A percentile compares a stretch with the other conserved stretches of the same genome.
These are phyloP conservation scores for Naegleria gruberi DNA, from an alignment of 208 protist genomes.

Conservation along the genomic window DNA sequence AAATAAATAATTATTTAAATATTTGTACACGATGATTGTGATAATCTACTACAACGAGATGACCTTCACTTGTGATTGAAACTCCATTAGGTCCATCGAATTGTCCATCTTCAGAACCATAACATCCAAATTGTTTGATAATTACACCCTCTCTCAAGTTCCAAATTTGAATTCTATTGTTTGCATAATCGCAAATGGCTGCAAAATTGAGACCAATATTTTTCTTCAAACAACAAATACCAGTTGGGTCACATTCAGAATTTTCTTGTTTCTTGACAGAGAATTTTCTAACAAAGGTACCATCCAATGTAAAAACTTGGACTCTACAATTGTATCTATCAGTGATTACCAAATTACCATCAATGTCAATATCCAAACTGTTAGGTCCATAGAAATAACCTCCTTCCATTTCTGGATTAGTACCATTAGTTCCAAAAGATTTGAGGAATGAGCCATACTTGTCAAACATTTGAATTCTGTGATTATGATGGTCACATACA, in stretches of 20 bases:
- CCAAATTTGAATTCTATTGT: conserved; percentile 8
- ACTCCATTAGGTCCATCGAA: not conserved
- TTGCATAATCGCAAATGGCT: not conserved
- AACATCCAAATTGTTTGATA: not conserved
- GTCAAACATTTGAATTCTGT: not conserved
- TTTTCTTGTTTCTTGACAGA: not conserved
- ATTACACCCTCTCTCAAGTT: not conserved
- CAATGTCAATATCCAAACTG: not conserved
- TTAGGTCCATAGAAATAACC: not conserved
- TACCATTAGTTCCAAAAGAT: not conserved
- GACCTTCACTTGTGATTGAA: not conserved
- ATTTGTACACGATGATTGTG: conserved; percentile 9
- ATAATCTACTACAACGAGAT: not conserved
- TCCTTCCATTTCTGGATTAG: not conserved
- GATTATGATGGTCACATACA: not conserved
- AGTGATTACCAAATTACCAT: not conserved
- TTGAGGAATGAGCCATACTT: not conserved
- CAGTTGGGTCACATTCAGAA: not conserved
- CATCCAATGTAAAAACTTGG: not conserved
- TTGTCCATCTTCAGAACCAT: not conserved
- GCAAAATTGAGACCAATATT: not conserved
- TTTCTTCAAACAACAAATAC: not conserved
- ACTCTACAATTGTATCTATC: not conserved
- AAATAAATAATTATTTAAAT: conserved; percentile 11
- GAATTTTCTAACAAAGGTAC: not conserved